Percentiles rank a stretch among this genome's conserved stretches.
These are phyloP conservation scores for Phascolomyces articulosus DNA, from an alignment of 371 early-diverging fungal species.

Conservation along the genomic window DNA sequence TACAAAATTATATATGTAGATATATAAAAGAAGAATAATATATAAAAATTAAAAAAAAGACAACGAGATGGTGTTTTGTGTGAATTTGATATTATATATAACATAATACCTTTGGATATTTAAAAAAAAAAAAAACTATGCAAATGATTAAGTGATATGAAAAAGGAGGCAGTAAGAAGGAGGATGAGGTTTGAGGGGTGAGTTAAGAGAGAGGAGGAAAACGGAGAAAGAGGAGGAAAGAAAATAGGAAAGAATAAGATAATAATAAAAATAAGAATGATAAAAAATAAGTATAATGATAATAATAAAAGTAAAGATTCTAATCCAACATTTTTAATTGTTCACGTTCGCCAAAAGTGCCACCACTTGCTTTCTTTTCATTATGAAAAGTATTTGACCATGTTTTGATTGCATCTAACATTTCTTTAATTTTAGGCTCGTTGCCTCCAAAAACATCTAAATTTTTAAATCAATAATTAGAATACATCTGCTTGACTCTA, in stretches of 20 bases:
- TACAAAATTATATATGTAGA: not conserved
- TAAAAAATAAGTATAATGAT: not conserved
- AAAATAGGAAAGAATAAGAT: too few species aligned
- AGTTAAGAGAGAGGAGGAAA: too few species aligned
- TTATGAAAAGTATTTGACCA: conserved; percentile 26
- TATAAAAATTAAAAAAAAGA: not conserved
- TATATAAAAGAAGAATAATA: not conserved
- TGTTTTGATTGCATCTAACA: conserved; percentile 47
- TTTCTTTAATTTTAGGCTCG: conserved; percentile 47
- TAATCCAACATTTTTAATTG: conserved; percentile 25
- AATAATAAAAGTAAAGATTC: not conserved
- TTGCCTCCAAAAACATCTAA: conserved; percentile 54
- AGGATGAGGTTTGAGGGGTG: too few species aligned
- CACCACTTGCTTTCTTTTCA: conserved; percentile 34
- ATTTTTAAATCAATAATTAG: not conserved
- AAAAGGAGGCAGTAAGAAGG: too few species aligned
- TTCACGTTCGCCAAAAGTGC: conserved; percentile 36
- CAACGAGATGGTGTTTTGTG: too few species aligned
- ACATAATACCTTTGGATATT: too few species aligned
- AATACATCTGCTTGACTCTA: not conserved
- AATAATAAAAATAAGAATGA: not conserved
- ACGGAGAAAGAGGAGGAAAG: too few species aligned
- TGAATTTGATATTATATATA: too few species aligned
- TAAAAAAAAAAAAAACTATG: too few species aligned
- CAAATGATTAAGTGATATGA: too few species aligned